Conservation (phyloP, 169 alveolate genomes). For the Plasmodium knowlesi region DNA sequence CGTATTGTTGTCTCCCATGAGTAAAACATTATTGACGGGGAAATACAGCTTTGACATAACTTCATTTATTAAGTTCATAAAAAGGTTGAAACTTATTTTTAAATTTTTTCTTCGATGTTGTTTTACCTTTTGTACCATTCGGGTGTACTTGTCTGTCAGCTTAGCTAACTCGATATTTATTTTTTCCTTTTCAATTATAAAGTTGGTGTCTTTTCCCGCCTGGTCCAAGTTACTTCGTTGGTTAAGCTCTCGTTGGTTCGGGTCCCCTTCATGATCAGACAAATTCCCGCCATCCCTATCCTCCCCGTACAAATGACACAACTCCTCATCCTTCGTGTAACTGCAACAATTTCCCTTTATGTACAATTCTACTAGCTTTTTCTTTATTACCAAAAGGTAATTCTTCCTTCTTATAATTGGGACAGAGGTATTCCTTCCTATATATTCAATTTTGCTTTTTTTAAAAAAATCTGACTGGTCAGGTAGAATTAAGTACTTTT, state of each 20-base stretch:
- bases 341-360: conserved; percentile 57
- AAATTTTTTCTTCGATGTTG: conserved; percentile 39
- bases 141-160: conserved; percentile 13
- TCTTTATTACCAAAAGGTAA: conserved; percentile 4
- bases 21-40: conserved; percentile 47
- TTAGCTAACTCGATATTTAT: conserved; percentile 16
- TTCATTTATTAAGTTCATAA: conserved; percentile 65
- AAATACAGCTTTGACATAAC: conserved; percentile 50
- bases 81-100: conserved; percentile 39
- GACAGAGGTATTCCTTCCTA: conserved; percentile 21
- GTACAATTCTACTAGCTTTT: conserved; percentile 18
- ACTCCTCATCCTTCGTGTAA: conserved; percentile 36
- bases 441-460: conserved; percentile 30
- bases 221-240: background rate
- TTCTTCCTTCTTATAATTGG: conserved; percentile 40
- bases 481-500: conserved; percentile 30
- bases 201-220: conserved; percentile 12
- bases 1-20: background rate
- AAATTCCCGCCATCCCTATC: background rate
- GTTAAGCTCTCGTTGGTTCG: too few species aligned
- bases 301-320: background rate
- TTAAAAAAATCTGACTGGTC: conserved; percentile 19
- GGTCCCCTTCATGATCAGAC: background rate
- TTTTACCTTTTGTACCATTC: conserved; percentile 18
- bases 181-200: conserved; percentile 50